phyloP scores from a whole-genome alignment of 2,329 filamentous ascomycete species.

The Aspergillus pseudoterreus region DNA sequence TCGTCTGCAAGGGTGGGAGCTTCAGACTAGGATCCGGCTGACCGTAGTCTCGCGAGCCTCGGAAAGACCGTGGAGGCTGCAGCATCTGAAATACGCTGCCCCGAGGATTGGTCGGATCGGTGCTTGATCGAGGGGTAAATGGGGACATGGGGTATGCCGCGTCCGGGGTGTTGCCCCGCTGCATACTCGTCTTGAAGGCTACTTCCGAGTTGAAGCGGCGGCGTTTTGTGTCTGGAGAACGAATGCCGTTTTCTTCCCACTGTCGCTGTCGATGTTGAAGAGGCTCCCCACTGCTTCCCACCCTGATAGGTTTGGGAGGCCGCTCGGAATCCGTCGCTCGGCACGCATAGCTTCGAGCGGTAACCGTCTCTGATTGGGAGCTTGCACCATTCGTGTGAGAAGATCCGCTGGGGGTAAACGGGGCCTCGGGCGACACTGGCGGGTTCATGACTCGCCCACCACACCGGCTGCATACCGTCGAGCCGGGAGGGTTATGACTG shows the following conservation, averaged over 20 bases:
- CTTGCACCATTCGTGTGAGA: conserved; percentile 30
- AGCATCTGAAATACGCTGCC: conserved; percentile 46
- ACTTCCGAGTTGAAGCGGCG: conserved; percentile 55
- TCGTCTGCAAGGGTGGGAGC: conserved; percentile 52
- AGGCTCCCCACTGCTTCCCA: conserved; percentile 20
- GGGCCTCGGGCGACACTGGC: conserved; percentile 39
- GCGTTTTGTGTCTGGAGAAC: conserved; percentile 58
- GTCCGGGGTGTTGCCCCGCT: conserved; percentile 35
- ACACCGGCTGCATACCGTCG: conserved; percentile 40
- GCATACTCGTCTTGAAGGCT: conserved; percentile 35
- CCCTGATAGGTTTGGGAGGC: conserved; percentile 22
- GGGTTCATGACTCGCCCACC: conserved; percentile 48
- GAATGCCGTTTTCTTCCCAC: conserved; percentile 34
- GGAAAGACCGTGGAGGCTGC: conserved; percentile 51
- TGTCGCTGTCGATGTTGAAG: conserved; percentile 22
- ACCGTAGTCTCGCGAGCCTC: conserved; percentile 23
- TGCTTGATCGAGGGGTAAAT: conserved; percentile 40
- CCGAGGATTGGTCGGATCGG: conserved; percentile 27
- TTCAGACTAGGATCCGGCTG: conserved; percentile 49
- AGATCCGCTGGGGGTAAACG: conserved; percentile 34
- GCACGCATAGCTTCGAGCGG: conserved; percentile 20
- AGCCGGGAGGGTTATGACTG: conserved; percentile 34
- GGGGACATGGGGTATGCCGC: conserved; percentile 41
- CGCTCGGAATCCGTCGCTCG: conserved; percentile 22
- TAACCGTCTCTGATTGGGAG: conserved; percentile 24